Base-by-base conservation (phyloP, 768 basidiomycete genomes). In the Auriscalpium orientale region DNA sequence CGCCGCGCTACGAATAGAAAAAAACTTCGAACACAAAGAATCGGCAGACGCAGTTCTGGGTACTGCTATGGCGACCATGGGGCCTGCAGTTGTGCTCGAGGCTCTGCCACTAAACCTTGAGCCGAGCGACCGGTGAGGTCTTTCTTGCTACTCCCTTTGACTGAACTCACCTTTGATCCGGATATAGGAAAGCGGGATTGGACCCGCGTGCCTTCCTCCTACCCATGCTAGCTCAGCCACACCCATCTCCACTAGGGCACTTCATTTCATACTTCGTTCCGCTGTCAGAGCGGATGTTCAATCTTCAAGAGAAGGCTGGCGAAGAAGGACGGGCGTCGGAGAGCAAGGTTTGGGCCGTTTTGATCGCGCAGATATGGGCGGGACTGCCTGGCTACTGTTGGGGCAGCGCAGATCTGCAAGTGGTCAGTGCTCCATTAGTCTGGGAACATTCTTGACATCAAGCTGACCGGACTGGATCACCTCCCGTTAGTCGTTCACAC, bases 281-380 rank as follows among this genome's bases (percentile, higher is more conserved):
- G 16, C 72, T 98, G 49, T 97, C 94, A 49, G 95, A 98, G 69
- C 79, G 84, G 16, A 86, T 98, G 79, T 99, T 98, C 66, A 81
- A 91, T 65, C 72, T 91, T 38, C 89, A 95, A 66, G 83, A 89
- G 57, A 84, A 79, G 15, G 89, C 92, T 0, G 89, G 90, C 60
- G 73, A 76, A 8, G 86, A 85, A 54, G 82, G 80, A 12, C 82
- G 84, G 38, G 79, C 79, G 51, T 84, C 89, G 0, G 94, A 98
- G 70, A 89, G 88, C 13, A 99, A 98, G 71, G 85, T 98, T 38
- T 99, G 93, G 91, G 89, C 83, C 60, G 93, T 95, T 11, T 79
- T 98, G 46, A 84, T 98, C 21, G 85, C 87, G 10, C 97, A 99
- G 69, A 83, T 95, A 18, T 99, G 97, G 97, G 77, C 83, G 22